These are phyloP conservation scores for Rubus parviflorus DNA, from an alignment of 306 rosid species.

Conservation along the genomic window DNA sequence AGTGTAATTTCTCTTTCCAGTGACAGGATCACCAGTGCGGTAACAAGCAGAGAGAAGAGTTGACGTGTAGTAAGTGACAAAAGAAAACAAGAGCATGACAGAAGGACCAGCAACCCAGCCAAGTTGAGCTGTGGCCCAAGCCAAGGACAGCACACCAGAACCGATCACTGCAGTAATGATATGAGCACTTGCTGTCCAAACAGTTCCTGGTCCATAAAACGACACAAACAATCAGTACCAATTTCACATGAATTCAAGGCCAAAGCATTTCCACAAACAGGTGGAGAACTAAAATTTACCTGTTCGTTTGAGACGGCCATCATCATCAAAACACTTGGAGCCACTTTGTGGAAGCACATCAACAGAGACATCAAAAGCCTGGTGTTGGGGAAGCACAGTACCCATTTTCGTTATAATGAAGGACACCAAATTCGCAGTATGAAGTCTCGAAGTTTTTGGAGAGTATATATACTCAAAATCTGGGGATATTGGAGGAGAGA, in stretches of 20 bases:
- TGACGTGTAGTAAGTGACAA: slow-evolving; percentile 78
- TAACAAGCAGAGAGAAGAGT: slow-evolving; percentile 71
- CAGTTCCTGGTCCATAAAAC: slow-evolving; percentile 43
- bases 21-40: slow-evolving; percentile 60
- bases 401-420: slow-evolving; percentile 40
- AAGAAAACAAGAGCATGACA: slow-evolving; percentile 68
- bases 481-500: not conserved
- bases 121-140: slow-evolving; percentile 87
- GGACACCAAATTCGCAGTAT: not conserved
- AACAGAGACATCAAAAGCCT: slow-evolving; percentile 49
- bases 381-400: slow-evolving; percentile 37
- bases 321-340: slow-evolving; percentile 75
- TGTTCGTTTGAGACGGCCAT: slow-evolving; percentile 79
- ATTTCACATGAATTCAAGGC: not conserved
- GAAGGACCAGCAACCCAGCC: slow-evolving; percentile 92
- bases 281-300: slow-evolving; percentile 35
- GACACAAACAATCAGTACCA: not conserved
- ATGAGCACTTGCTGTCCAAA: slow-evolving; percentile 84
- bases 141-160: slow-evolving; percentile 77
- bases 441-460: not conserved
- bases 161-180: slow-evolving; percentile 88
- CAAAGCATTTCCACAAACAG: not conserved
- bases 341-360: slow-evolving; percentile 44
- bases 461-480: not conserved
- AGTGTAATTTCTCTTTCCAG: slow-evolving; percentile 87